Percentiles rank a stretch among this genome's conserved stretches.
Evolutionary conservation across 2,329 filamentous ascomycete genomes (phyloP).

Genomic region (Arthrobotrys musiformis): DNA sequence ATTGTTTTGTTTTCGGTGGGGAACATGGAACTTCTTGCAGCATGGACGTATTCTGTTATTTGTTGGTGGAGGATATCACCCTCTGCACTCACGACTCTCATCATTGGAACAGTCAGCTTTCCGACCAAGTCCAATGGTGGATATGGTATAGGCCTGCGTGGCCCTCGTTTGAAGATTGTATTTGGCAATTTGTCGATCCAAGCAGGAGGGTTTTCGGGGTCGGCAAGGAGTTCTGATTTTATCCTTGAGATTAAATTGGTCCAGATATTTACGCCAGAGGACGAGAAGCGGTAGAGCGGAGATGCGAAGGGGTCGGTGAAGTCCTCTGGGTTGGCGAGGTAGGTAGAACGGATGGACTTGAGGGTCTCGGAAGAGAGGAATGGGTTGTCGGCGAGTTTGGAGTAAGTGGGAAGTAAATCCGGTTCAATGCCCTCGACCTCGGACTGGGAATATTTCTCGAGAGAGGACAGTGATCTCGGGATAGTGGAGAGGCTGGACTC

Average conservation of each 20-base stretch:
- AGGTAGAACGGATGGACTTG: slow-evolving; percentile 17
- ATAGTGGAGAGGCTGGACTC: slow-evolving; percentile 32
- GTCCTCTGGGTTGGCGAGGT: slow-evolving; percentile 31
- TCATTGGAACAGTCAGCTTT: slow-evolving; percentile 33
- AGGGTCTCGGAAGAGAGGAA: slow-evolving; percentile 45
- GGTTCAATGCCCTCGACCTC: not conserved
- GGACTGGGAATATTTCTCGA: not conserved
- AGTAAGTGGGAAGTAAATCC: not conserved
- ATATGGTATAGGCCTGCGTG: slow-evolving; percentile 23
- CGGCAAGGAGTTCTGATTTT: slow-evolving; percentile 9
- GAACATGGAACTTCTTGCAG: slow-evolving; percentile 36
- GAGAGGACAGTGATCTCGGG: slow-evolving; percentile 22
- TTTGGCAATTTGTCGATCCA: slow-evolving; percentile 25
- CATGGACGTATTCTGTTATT: slow-evolving; percentile 22
- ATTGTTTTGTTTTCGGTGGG: slow-evolving; percentile 5
- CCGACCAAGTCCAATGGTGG: slow-evolving; percentile 17
- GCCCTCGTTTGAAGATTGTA: slow-evolving; percentile 24
- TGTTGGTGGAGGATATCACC: slow-evolving; percentile 41
- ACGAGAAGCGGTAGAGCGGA: slow-evolving; percentile 42
- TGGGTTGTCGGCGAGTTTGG: slow-evolving; percentile 34
- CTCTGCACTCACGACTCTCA: slow-evolving; percentile 41
- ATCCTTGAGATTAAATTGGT: slow-evolving; percentile 23
- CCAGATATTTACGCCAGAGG: slow-evolving; percentile 51
- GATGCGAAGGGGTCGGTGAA: slow-evolving; percentile 52
- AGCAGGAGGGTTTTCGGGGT: slow-evolving; percentile 29